A percentile compares a stretch with the other conserved stretches of the same genome.
phyloP scores from a whole-genome alignment of 2,329 filamentous ascomycete genomes.

The Chalaropsis thielavioides region DNA sequence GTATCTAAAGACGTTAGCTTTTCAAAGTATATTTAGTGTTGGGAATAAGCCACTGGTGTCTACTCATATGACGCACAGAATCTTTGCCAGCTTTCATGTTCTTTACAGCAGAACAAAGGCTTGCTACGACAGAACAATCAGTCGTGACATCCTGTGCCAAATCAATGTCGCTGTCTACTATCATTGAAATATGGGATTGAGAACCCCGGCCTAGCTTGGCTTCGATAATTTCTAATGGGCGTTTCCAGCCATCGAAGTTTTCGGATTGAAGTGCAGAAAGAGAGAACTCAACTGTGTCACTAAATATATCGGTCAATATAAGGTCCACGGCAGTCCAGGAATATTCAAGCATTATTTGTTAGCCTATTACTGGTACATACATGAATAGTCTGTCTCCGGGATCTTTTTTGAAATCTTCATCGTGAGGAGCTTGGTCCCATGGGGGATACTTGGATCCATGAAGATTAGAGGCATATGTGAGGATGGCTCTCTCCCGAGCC shows the following conservation, averaged over 20 bases:
- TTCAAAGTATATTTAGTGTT: background rate
- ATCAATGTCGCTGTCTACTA: constrained; percentile 48
- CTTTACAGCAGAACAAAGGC: constrained; percentile 68
- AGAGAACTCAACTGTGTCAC: constrained; percentile 53
- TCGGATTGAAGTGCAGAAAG: constrained; percentile 60
- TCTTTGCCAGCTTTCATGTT: constrained; percentile 53
- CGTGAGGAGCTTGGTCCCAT: constrained; percentile 53
- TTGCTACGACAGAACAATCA: constrained; percentile 94
- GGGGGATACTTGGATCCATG: constrained; percentile 75
- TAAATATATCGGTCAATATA: constrained; percentile 25
- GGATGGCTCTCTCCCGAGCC: constrained; percentile 58
- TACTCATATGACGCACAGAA: constrained; percentile 36
- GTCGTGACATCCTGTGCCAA: constrained; percentile 91
- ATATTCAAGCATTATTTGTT: background rate
- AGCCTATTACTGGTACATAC: constrained; percentile 33
- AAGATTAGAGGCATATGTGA: constrained; percentile 63
- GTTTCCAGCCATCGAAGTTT: constrained; percentile 73
- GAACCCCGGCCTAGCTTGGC: constrained; percentile 2
- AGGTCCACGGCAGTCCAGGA: background rate
- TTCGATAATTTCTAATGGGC: constrained; percentile 43
- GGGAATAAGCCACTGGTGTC: no score
- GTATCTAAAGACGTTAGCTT: constrained; percentile 36
- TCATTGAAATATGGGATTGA: constrained; percentile 46
- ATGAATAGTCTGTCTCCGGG: constrained; percentile 42
- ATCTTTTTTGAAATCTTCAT: constrained; percentile 43